Evolutionary conservation across 164 flowering plant genomes (phyloP).

Genomic region (Vitis amurensis): DNA sequence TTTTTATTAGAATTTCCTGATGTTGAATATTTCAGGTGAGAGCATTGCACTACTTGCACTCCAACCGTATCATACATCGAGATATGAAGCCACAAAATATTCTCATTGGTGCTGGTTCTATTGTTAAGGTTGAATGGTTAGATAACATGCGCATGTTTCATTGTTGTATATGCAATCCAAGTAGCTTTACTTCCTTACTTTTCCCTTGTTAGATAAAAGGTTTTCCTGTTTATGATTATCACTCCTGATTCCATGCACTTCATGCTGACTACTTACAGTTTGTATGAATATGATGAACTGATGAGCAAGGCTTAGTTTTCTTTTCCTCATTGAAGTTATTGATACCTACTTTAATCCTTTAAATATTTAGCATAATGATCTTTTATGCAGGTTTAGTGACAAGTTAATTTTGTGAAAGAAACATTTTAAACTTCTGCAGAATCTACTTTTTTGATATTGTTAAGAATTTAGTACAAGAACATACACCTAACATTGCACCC

Average conservation of each 20-base stretch:
- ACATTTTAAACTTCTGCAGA: no score
- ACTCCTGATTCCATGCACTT: not conserved
- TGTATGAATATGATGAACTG: not conserved
- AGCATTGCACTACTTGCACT: conserved; percentile 93
- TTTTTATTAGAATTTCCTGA: not conserved
- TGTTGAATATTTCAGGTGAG: conserved; percentile 60
- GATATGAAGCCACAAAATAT: conserved; percentile 99
- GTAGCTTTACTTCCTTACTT: not conserved
- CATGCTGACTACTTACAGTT: not conserved
- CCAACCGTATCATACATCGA: conserved; percentile 96
- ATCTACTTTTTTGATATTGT: no score
- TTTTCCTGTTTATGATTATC: not conserved
- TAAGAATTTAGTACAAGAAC: no score
- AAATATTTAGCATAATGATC: no score
- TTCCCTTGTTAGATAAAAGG: not conserved
- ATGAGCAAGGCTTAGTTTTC: no score
- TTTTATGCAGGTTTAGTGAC: no score
- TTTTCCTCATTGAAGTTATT: no score
- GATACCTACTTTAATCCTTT: no score
- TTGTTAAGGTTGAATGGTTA: conserved; percentile 66
- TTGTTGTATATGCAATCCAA: not conserved
- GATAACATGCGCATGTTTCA: not conserved
- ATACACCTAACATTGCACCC: no score
- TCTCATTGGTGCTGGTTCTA: conserved; percentile 85
- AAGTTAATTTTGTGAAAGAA: no score